phyloP scores from a whole-genome alignment of 495 filamentous ascomycete genomes.

The Umbilicaria muhlenbergii region DNA sequence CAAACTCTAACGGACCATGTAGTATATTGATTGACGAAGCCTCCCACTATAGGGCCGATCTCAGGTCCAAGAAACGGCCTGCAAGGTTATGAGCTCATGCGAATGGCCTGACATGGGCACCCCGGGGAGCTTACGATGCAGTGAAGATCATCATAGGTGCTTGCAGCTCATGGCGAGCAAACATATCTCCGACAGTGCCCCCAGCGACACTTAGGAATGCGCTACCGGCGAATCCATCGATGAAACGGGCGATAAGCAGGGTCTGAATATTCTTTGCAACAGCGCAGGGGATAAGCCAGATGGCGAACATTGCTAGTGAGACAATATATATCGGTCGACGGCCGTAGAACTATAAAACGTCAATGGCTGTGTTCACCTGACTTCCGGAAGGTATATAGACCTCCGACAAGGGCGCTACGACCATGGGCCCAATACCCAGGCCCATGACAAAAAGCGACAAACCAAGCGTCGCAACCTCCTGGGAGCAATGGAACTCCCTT shows the following conservation, averaged over 20 bases:
- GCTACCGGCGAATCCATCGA: conserved; percentile 70
- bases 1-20: conserved; percentile 37
- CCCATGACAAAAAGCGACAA: conserved; percentile 69
- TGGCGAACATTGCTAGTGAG: conserved; percentile 63
- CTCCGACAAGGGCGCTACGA: conserved; percentile 45
- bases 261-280: conserved; percentile 72
- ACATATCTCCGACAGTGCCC: conserved; percentile 84
- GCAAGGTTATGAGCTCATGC: conserved; percentile 1
- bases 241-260: conserved; percentile 68
- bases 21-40: conserved; percentile 65
- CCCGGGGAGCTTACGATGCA: conserved; percentile 20
- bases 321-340: conserved; percentile 68
- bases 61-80: conserved; percentile 59
- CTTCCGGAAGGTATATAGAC: conserved; percentile 14
- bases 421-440: conserved; percentile 18
- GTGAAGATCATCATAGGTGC: conserved; percentile 75
- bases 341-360: conserved; percentile 61
- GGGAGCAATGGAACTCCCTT: conserved; percentile 53
- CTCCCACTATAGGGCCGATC: conserved; percentile 31
- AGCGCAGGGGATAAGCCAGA: conserved; percentile 81
- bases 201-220: conserved; percentile 86
- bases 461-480: conserved; percentile 61
- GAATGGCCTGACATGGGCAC: too few relatives aligned
- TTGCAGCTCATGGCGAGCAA: conserved; percentile 56
- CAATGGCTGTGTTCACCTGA: background rate